Conservation (phyloP, 208 protist genomes). For the Angomonas ambiguus region DNA sequence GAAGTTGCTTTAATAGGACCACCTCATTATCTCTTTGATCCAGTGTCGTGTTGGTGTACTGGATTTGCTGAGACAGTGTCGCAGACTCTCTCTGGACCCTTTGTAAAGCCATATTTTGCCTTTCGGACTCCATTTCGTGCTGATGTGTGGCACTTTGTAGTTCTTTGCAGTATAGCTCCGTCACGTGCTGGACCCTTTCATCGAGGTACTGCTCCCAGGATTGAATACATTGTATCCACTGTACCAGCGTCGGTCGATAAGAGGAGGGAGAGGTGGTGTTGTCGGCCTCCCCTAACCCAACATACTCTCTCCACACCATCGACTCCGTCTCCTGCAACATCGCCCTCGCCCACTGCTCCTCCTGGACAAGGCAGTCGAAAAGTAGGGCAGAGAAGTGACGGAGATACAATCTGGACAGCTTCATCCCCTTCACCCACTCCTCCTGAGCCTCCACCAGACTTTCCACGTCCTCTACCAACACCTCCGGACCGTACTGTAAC, state of each 20-base stretch:
- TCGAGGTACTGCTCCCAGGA: not conserved
- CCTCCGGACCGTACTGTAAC: slow-evolving; percentile 27
- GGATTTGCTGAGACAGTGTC: slow-evolving; percentile 1
- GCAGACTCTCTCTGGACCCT: slow-evolving; percentile 17
- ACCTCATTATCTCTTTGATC: slow-evolving; percentile 20
- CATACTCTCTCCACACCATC: not conserved
- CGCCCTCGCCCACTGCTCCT: slow-evolving; percentile 19
- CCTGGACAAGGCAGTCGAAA: slow-evolving; percentile 11
- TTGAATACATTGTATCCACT: too few relatives aligned
- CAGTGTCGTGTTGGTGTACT: slow-evolving; percentile 12
- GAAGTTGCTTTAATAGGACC: slow-evolving; percentile 12
- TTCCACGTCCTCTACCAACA: slow-evolving; percentile 37
- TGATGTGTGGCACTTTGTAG: not conserved
- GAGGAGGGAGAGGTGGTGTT: too few relatives aligned
- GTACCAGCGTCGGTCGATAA: too few relatives aligned
- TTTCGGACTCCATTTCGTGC: not conserved
- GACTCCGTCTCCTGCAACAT: slow-evolving; percentile 8
- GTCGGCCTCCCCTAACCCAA: not conserved
- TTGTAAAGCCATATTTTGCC: slow-evolving; percentile 3
- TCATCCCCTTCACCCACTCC: slow-evolving; percentile 14
- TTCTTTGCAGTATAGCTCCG: slow-evolving; percentile 1
- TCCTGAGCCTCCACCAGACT: slow-evolving; percentile 24
- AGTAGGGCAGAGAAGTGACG: slow-evolving; percentile 15
- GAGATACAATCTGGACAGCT: slow-evolving; percentile 19
- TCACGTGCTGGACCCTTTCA: not conserved